Percentiles rank a stretch among this genome's conserved stretches.
These are phyloP conservation scores for Hyaloscypha variabilis DNA, from an alignment of 495 filamentous ascomycete genomes.

Conservation along the genomic window DNA sequence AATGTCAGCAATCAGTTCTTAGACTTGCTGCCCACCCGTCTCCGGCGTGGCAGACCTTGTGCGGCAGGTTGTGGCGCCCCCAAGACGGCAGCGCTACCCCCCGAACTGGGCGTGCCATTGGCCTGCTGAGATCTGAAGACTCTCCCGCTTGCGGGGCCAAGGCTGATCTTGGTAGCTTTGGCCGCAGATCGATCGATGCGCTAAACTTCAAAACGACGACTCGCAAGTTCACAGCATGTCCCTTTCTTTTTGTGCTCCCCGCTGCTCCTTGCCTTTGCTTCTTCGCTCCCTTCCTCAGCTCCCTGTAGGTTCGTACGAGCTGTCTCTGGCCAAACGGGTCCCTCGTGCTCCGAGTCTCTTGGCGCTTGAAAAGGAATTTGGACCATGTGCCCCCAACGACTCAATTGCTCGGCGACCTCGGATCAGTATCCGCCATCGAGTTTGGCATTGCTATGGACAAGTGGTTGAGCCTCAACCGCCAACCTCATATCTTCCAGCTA, in stretches of 20 bases:
- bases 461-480: too few relatives aligned
- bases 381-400: not conserved
- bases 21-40: not conserved
- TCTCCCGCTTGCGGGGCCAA: too few relatives aligned
- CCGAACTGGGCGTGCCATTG: too few relatives aligned
- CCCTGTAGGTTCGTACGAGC: not conserved
- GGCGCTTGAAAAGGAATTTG: not conserved
- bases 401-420: not conserved
- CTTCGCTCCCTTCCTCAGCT: not conserved
- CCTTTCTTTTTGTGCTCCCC: not conserved
- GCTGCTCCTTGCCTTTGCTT: not conserved
- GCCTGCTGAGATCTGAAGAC: too few relatives aligned
- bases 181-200: not conserved
- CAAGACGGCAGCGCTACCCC: too few relatives aligned
- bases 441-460: too few relatives aligned
- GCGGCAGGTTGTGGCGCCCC: not conserved
- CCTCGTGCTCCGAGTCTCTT: not conserved
- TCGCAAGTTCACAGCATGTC: not conserved
- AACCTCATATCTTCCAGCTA: too few relatives aligned
- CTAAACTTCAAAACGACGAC: not conserved
- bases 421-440: not conserved
- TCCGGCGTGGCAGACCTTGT: not conserved
- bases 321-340: not conserved
- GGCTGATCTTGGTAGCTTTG: not conserved
- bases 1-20: not conserved